Evolutionary conservation across 2,329 filamentous ascomycete species (phyloP).

Genomic region (Alternaria brassicicola): DNA sequence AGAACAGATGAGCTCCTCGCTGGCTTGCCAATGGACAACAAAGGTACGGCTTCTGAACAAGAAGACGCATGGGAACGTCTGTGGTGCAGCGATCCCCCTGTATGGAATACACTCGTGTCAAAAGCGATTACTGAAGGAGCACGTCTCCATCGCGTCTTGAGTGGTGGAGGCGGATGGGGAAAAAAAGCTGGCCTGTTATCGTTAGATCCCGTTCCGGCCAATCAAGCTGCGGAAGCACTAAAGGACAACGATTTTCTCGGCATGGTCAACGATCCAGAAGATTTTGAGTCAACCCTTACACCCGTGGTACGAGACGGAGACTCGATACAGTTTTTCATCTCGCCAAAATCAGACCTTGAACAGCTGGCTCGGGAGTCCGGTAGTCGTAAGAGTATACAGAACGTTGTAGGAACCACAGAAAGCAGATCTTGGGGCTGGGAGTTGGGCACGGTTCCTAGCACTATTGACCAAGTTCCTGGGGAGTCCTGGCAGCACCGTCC

Average conservation of each 20-base stretch:
- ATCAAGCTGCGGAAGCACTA: conserved; percentile 1
- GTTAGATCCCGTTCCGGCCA: conserved; percentile 64
- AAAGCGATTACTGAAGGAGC: conserved; percentile 39
- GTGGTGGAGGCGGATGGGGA: conserved; percentile 85
- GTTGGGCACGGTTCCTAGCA: conserved; percentile 55
- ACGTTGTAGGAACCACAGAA: not conserved
- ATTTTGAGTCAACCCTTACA: conserved; percentile 51
- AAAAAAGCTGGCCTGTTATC: conserved; percentile 78
- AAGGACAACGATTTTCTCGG: conserved; percentile 1
- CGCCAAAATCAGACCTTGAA: conserved; percentile 14
- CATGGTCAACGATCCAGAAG: conserved; percentile 28
- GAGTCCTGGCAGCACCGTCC: conserved; percentile 27
- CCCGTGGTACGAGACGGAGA: conserved; percentile 68
- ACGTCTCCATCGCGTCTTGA: conserved; percentile 63
- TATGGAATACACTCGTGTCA: conserved; percentile 29
- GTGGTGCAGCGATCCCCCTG: conserved; percentile 29
- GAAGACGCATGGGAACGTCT: conserved; percentile 21
- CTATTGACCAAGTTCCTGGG: conserved; percentile 47
- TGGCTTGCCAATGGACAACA: not conserved
- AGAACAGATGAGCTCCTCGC: conserved; percentile 17
- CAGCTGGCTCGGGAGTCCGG: not conserved
- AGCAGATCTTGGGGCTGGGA: conserved; percentile 29
- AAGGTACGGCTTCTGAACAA: not conserved
- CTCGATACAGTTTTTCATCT: conserved; percentile 56
- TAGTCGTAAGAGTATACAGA: conserved; percentile 1